phyloP scores from a whole-genome alignment of 2,329 filamentous ascomycete species.

The Thelonectria olida region DNA sequence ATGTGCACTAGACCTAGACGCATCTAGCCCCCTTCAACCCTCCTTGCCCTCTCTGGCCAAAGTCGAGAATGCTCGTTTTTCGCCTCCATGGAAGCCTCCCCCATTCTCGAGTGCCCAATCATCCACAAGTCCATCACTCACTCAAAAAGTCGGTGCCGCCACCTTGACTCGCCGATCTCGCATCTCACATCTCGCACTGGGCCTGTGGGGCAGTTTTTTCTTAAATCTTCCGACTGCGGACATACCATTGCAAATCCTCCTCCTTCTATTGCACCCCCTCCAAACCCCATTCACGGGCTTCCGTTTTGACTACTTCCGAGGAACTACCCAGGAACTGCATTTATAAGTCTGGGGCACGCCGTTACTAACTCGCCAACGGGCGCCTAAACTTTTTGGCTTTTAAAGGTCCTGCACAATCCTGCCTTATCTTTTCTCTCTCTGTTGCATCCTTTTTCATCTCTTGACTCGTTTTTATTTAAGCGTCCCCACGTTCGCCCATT shows the following conservation, averaged over 20 bases:
- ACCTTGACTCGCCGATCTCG: constrained; percentile 31
- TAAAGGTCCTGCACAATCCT: background rate
- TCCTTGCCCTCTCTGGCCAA: background rate
- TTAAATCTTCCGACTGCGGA: constrained; percentile 1
- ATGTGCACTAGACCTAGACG: background rate
- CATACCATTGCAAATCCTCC: constrained; percentile 46
- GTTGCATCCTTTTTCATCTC: background rate
- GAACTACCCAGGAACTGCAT: constrained; percentile 38
- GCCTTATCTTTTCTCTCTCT: background rate
- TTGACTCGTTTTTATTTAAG: constrained; percentile 7
- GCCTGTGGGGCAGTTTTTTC: background rate
- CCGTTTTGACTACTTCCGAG: constrained; percentile 30
- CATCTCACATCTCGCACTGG: constrained; percentile 11
- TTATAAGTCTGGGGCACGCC: constrained; percentile 5
- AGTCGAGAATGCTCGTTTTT: background rate
- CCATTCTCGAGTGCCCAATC: background rate
- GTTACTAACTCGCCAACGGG: background rate
- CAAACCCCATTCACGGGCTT: no score
- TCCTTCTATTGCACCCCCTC: constrained; percentile 40
- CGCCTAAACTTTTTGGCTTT: background rate
- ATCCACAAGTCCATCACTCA: background rate
- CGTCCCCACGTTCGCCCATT: constrained; percentile 1
- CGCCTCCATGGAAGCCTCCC: background rate
- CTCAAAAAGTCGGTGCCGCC: no score
- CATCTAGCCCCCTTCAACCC: background rate